phyloP scores from a whole-genome alignment of 371 early-diverging fungal genomes.

The Amoeboradix gromovi region DNA sequence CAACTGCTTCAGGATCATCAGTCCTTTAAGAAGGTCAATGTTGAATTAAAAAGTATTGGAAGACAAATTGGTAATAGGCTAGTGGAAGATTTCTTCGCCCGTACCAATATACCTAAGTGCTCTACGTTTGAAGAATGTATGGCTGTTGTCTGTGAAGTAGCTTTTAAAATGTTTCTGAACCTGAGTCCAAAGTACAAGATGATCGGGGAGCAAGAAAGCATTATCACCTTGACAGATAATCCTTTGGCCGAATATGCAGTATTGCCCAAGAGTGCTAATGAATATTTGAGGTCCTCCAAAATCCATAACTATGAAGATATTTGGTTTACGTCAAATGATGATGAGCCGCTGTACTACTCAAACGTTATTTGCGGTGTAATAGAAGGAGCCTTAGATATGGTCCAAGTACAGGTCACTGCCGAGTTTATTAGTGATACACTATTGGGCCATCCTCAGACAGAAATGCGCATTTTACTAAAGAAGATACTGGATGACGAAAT shows the following conservation, averaged over 20 bases:
- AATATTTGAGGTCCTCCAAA: constrained; percentile 4
- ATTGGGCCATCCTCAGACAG: constrained; percentile 60
- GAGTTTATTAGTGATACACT: constrained; percentile 51
- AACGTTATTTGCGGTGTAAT: constrained; percentile 77
- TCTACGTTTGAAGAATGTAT: constrained; percentile 38
- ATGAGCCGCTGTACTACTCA: constrained; percentile 66
- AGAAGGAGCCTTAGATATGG: constrained; percentile 82
- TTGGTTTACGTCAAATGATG: constrained; percentile 6
- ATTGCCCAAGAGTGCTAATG: constrained; percentile 32
- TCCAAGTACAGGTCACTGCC: constrained; percentile 65
- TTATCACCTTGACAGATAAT: constrained; percentile 40
- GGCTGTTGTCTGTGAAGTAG: constrained; percentile 8
- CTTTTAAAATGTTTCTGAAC: constrained; percentile 81
- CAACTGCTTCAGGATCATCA: constrained; percentile 81
- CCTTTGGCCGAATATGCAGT: constrained; percentile 59
- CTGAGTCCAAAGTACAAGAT: constrained; percentile 25
- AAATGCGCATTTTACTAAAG: constrained; percentile 56
- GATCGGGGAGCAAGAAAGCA: background rate
- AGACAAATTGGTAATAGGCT: constrained; percentile 81
- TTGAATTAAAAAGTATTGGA: constrained; percentile 27
- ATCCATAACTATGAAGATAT: constrained; percentile 12
- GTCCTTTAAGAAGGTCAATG: constrained; percentile 65
- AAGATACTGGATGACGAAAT: constrained; percentile 75
- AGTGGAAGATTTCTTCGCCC: constrained; percentile 80
- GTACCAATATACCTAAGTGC: constrained; percentile 48